These are phyloP conservation scores for Kwoniella dejecticola DNA, from an alignment of 768 basidiomycete genomes.

Conservation along the genomic window DNA sequence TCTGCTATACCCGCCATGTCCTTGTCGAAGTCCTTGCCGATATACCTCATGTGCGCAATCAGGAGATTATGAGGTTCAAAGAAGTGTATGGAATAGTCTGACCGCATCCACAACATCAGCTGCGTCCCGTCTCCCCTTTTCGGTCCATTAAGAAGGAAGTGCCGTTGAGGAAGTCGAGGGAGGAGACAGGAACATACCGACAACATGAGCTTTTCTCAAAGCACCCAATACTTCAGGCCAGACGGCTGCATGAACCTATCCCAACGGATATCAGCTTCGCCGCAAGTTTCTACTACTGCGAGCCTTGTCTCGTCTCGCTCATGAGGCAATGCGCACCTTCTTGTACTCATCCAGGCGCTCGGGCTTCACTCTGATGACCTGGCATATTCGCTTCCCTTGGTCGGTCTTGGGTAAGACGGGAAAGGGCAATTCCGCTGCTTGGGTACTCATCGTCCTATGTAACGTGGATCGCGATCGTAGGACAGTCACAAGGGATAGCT, in stretches of 20 bases:
- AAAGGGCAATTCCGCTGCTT: slow-evolving; percentile 25
- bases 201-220: slow-evolving; percentile 65
- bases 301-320: too few species aligned
- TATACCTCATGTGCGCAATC: slow-evolving; percentile 79
- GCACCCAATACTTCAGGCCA: slow-evolving; percentile 72
- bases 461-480: background rate
- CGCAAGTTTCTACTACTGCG: too few species aligned
- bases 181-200: slow-evolving; percentile 42
- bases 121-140: too few species aligned
- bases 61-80: slow-evolving; percentile 63
- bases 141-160: background rate
- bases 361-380: slow-evolving; percentile 67
- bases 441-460: background rate
- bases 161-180: background rate
- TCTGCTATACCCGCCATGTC: slow-evolving; percentile 70
- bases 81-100: slow-evolving; percentile 76
- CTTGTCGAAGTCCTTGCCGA: slow-evolving; percentile 64
- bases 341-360: slow-evolving; percentile 57
- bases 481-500: background rate
- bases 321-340: slow-evolving; percentile 32
- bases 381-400: slow-evolving; percentile 63
- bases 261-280: background rate
- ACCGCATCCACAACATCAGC: background rate
- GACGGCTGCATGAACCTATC: slow-evolving; percentile 61
- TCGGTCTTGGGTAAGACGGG: slow-evolving; percentile 49